phyloP scores from a whole-genome alignment of 305 asterid genomes.

The Fraxinus dipetala region DNA sequence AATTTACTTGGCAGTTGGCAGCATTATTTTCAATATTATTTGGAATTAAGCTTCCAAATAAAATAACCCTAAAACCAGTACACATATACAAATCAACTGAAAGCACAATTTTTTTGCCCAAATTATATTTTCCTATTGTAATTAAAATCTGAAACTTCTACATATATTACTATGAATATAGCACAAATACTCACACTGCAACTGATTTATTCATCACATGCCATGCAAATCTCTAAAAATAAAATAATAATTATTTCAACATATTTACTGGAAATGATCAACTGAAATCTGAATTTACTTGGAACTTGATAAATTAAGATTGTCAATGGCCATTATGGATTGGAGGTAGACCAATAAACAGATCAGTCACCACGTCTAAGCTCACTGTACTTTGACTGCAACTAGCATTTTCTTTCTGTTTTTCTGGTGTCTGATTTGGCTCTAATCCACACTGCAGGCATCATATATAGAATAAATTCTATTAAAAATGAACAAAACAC shows the following conservation, averaged over 20 bases:
- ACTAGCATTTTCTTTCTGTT: conserved; percentile 28
- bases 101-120: neutral
- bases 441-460: conserved; percentile 37
- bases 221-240: neutral
- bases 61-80: neutral
- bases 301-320: neutral
- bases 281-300: neutral
- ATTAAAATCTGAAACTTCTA: neutral
- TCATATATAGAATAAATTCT: neutral
- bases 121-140: neutral
- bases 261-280: neutral
- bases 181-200: neutral
- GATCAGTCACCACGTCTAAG: conserved; percentile 53
- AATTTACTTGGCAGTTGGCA: neutral
- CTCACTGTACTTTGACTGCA: conserved; percentile 30
- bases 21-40: neutral
- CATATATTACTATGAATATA: neutral
- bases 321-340: conserved; percentile 20
- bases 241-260: neutral
- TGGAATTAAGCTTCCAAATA: neutral
- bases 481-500: neutral
- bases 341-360: conserved; percentile 55
- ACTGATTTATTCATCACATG: neutral
- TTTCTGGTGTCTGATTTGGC: conserved; percentile 4
- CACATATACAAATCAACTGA: neutral